Evolutionary conservation across 192 early-diverging fungal genomes (phyloP), one percentile per base, ranked within the genome.

Genomic region (Coemansia sp.): DNA sequence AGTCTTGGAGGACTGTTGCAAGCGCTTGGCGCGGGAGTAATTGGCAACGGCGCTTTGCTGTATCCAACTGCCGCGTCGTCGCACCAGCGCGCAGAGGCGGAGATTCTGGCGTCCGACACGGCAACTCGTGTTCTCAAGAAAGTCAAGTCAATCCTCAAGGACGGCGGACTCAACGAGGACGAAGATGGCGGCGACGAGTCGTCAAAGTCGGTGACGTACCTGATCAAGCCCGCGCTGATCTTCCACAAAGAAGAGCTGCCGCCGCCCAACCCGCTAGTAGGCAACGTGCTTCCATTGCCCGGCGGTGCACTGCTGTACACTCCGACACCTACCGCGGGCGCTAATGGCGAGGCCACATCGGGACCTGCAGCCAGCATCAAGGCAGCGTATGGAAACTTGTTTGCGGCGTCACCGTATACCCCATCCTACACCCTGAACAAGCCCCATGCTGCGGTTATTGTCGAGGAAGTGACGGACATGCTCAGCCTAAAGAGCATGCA

Each of bases 201-300:
- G 37, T 59, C 60, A 32, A 59, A 60, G 40, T 67, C 70, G 0
- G 41, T 74, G 14, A 74, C 64, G 29, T 74, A 74, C 31, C 34
- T 74, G 39, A 35, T 67, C 60, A 74, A 74, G 64, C 70, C 70
- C 0, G 70, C 70, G 1, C 43, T 74, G 64, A 67, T 74, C 34
- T 74, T 66, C 70, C 70, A 74, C 64, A 66, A 67, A 51, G 70
- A 74, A 31, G 70, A 67, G 56, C 51, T 74, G 13, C 59, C 70
- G 46, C 70, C 70, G n/a, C 63, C 70, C 17, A 74, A 74, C 45
- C 63, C 63, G 0, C 52, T 73, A 3, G 70, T 56, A 5, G 70
- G 70, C 31, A 73, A 73, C 51, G 70, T 67, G 27, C 45, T 74
- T 18, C 70, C 70, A 0, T 46, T 74, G 14, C 70, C 70, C 0